A percentile compares a stretch with the other conserved stretches of the same genome.
These are phyloP conservation scores for Diaporthe capsici DNA, from an alignment of 2,329 filamentous ascomycete genomes.

Conservation along the genomic window DNA sequence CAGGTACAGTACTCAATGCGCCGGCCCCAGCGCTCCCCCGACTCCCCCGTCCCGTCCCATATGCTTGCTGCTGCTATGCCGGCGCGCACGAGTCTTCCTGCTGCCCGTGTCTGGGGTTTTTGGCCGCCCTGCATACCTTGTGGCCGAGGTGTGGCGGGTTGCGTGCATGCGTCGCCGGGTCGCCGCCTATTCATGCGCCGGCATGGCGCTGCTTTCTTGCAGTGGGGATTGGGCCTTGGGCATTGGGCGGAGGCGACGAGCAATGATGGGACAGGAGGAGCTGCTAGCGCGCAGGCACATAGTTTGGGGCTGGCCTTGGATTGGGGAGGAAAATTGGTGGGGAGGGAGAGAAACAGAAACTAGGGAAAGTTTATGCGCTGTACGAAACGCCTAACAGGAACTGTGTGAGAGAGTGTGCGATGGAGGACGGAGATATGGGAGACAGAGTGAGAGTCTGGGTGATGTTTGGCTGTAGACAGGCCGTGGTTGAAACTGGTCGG, in stretches of 20 bases:
- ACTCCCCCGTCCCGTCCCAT: slow-evolving; percentile 3
- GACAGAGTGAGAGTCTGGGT: not conserved
- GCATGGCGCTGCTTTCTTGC: slow-evolving; percentile 6
- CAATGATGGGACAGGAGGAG: not conserved
- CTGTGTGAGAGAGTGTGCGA: not conserved
- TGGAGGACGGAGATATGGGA: not conserved
- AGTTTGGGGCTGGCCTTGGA: slow-evolving; percentile 14
- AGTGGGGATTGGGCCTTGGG: not conserved
- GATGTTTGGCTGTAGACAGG: slow-evolving; percentile 7
- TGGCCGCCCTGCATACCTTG: not conserved
- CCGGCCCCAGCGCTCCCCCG: not conserved
- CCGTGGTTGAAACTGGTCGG: slow-evolving; percentile 20
- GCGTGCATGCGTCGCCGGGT: slow-evolving; percentile 2
- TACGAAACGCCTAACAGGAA: slow-evolving; percentile 23
- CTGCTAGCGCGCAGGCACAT: not conserved
- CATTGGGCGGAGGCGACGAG: not conserved
- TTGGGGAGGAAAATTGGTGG: not conserved
- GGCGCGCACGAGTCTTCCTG: slow-evolving; percentile 13
- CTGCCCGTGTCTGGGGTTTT: not conserved
- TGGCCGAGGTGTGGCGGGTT: slow-evolving; percentile 28
- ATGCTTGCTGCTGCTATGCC: not conserved
- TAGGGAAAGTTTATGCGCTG: slow-evolving; percentile 14
- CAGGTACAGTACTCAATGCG: not conserved
- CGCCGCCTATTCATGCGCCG: slow-evolving; percentile 32
- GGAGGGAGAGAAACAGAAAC: slow-evolving; percentile 11